Evolutionary conservation across 257 asterid species (phyloP), one percentile per base, ranked within the genome.

Genomic region (Oldenlandia corymbosa): DNA sequence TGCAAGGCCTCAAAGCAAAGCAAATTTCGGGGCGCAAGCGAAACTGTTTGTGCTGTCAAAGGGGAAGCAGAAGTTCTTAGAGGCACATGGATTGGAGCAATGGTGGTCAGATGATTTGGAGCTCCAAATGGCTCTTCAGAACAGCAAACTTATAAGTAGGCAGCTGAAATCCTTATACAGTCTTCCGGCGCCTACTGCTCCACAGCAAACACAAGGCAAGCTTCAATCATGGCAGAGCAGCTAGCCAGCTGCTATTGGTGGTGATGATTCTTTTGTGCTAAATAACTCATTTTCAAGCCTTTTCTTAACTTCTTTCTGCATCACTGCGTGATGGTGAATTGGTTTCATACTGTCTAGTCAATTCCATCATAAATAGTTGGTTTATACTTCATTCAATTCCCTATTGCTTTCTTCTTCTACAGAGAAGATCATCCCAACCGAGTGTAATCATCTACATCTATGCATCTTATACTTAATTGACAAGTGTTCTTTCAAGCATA

Each of bases 21-120:
- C 75, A 1, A 76, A 80, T 3, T 76, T 80, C n/a, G n/a, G n/a
- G 39, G 9, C 39, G 28, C 75, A 83, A 18, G 95, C 94, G 0
- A 92, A 90, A 75, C 92, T 93, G 7, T 93, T 93, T 61, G 87
- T 93, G 61, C 59, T 84, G 53, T 84, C 96, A 0, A 93, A 90
- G 73, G 99, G 91, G 23, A 90, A 88, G 67, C 97, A 93, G 71
- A 90, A 86, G 92, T 90, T 93, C 74, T 80, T 88, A 0, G 99
- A 93, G 73, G 99, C 99, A 5, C 99, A 93, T 32, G 96, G 97
- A 0, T 59, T 93, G 83, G 99, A 93, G 73, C 99, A 93, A 64
- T 93, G 99, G 99, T 93, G 99, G 99, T 84, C 96, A 8, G 94
- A 93, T 73, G 96, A 88, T 47, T 77, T 93, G 88, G 94, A 90